Base-by-base conservation (phyloP, 2,329 filamentous ascomycete genomes). In the Celoporthe dispersa region DNA sequence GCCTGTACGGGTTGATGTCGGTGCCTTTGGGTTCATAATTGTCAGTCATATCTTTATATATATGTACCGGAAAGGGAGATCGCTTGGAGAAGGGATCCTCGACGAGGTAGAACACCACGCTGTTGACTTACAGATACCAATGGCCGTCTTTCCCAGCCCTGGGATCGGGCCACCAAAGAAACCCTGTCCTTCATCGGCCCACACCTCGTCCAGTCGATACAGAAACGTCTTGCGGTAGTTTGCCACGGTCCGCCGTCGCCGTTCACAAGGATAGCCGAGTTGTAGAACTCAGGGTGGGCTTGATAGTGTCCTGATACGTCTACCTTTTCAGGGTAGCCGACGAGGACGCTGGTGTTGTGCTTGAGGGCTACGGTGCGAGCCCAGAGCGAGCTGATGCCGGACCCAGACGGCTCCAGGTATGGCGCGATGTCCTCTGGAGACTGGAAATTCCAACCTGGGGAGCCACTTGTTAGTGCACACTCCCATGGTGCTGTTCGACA, bases 291-390 rank as follows among this genome's bases (percentile, higher is more conserved):
- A 0, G 85, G 84, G 0, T 76, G 77, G 0, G 85, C 79, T 0
- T 87, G 87, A 84, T 86, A 88, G 33, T 81, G 80, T 0, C 76
- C 64, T 0, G 80, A 76, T 0, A 85, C 75, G 62, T 90, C 88
- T 0, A 86, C 86, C 74, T 86, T 88, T 68, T 96, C 93, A 0
- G 93, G 92, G 68, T 95, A 96, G 0, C 93, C 93, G 0, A 89
- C 87, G 0, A 88, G 86, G 0, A 95, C 91, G 62, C 84, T 81
- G 75, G 92, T 94, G 70, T 90, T 84, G 74, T 91, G 84, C 73
- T 89, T 89, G 31, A 88, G 81, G 0, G 93, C 93, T 0, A 85
- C 88, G 0, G 85, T 88, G 39, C 88, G 83, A 0, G 92, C 92
- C 93, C 92, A 96, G 28, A 91, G 79, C 0, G 92, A 90, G 5